Evolutionary conservation across 2,329 filamentous ascomycete genomes (phyloP).

Genomic region (Lithohypha guttulata): DNA sequence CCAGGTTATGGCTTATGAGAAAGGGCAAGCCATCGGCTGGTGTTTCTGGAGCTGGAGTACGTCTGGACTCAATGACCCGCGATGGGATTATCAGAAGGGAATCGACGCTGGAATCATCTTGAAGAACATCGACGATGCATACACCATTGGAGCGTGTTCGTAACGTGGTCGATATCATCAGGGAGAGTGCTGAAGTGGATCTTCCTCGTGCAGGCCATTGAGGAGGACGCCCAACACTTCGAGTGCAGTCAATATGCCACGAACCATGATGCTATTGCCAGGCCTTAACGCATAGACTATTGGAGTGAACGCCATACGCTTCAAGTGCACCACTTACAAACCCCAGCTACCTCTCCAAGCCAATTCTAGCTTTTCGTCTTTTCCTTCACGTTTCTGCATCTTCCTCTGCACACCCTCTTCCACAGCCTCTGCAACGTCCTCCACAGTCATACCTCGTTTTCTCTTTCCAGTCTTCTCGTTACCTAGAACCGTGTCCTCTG

Average conservation of each 20-base stretch:
- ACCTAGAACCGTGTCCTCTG: constrained; percentile 40
- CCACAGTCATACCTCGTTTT: constrained; percentile 31
- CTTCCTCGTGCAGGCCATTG: no score
- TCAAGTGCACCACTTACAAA: constrained; percentile 3
- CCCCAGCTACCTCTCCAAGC: constrained; percentile 9
- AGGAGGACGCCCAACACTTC: no score
- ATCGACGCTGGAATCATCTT: constrained; percentile 33
- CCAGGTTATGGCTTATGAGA: constrained; percentile 46
- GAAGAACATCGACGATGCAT: constrained; percentile 23
- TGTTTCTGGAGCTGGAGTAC: constrained; percentile 51
- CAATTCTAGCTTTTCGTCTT: constrained; percentile 10
- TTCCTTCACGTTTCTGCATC: constrained; percentile 18
- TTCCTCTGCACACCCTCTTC: constrained; percentile 26
- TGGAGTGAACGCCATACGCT: no score
- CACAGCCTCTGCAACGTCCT: constrained; percentile 34
- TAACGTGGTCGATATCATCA: no score
- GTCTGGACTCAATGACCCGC: constrained; percentile 28
- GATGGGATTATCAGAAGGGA: constrained; percentile 41
- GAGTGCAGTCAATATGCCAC: no score
- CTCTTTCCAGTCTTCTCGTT: constrained; percentile 33
- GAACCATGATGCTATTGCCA: no score
- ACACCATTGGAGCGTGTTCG: constrained; percentile 12
- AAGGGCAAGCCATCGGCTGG: constrained; percentile 23
- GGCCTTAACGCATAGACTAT: no score
- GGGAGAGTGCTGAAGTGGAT: no score